These are phyloP conservation scores for Aspergillus chevalieri DNA, from an alignment of 2,329 filamentous ascomycete genomes.

Conservation along the genomic window DNA sequence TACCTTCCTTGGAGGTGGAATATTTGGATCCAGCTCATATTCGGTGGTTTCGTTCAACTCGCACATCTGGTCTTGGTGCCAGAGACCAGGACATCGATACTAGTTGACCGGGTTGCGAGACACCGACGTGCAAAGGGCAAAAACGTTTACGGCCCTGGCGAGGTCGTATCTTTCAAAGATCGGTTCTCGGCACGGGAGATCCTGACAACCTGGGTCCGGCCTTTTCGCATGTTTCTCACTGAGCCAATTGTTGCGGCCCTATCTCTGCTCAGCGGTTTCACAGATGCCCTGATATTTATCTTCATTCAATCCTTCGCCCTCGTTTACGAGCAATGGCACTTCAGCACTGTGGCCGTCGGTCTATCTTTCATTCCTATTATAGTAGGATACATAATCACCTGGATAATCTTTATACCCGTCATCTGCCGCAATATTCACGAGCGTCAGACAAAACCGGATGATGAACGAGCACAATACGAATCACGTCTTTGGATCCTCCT, in stretches of 20 bases:
- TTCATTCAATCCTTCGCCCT: conserved; percentile 53
- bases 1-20: conserved; percentile 63
- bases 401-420: conserved; percentile 46
- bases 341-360: conserved; percentile 40
- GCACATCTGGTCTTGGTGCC: conserved; percentile 62
- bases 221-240: conserved; percentile 55
- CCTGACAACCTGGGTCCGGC: conserved; percentile 48
- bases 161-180: conserved; percentile 54
- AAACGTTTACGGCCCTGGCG: conserved; percentile 60
- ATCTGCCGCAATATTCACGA: conserved; percentile 43
- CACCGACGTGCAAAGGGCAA: conserved; percentile 55
- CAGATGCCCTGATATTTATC: conserved; percentile 57
- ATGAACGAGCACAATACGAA: conserved; percentile 54
- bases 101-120: conserved; percentile 71
- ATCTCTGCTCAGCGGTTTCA: conserved; percentile 55
- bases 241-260: conserved; percentile 57
- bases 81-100: conserved; percentile 65
- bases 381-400: conserved; percentile 51
- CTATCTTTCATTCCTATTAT: conserved; percentile 48
- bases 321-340: conserved; percentile 53
- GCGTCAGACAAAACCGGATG: conserved; percentile 35
- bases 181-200: conserved; percentile 53
- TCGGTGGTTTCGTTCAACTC: conserved; percentile 60
- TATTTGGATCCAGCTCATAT: conserved; percentile 75
- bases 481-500: conserved; percentile 52